These are phyloP conservation scores for Exutisphaerella laricina DNA, from an alignment of 2,329 filamentous ascomycete genomes.

Conservation along the genomic window DNA sequence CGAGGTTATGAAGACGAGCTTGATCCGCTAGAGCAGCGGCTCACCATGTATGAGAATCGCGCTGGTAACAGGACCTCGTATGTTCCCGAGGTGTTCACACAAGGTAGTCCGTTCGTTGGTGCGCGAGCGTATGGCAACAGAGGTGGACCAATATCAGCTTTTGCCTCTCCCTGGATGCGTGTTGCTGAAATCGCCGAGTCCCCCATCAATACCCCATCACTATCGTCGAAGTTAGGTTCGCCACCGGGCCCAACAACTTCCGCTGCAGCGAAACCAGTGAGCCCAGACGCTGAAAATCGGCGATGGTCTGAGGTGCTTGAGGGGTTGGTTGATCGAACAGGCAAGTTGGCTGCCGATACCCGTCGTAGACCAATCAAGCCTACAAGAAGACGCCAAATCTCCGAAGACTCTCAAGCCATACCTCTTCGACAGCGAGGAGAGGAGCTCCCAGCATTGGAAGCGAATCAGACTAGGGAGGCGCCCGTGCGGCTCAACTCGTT, in stretches of 20 bases:
- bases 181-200: conserved; percentile 6
- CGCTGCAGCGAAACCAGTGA: background rate
- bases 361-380: conserved; percentile 6
- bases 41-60: conserved; percentile 8
- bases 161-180: conserved; percentile 23
- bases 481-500: conserved; percentile 31
- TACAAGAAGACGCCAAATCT: conserved; percentile 6
- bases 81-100: conserved; percentile 25
- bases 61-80: conserved; percentile 21
- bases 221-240: background rate
- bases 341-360: conserved; percentile 19
- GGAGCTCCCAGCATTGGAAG: conserved; percentile 13
- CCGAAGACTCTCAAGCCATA: conserved; percentile 16
- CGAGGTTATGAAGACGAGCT: conserved; percentile 8
- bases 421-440: conserved; percentile 14
- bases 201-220: background rate
- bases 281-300: conserved; percentile 1
- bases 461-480: background rate
- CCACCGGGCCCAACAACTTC: background rate
- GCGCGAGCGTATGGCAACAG: conserved; percentile 17
- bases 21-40: conserved; percentile 2
- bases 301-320: conserved; percentile 17
- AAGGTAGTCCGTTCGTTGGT: conserved; percentile 23
- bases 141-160: conserved; percentile 16
- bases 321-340: conserved; percentile 18